Base-by-base conservation (phyloP, 2,329 filamentous ascomycete genomes). In the Ampelomyces quisqualis region DNA sequence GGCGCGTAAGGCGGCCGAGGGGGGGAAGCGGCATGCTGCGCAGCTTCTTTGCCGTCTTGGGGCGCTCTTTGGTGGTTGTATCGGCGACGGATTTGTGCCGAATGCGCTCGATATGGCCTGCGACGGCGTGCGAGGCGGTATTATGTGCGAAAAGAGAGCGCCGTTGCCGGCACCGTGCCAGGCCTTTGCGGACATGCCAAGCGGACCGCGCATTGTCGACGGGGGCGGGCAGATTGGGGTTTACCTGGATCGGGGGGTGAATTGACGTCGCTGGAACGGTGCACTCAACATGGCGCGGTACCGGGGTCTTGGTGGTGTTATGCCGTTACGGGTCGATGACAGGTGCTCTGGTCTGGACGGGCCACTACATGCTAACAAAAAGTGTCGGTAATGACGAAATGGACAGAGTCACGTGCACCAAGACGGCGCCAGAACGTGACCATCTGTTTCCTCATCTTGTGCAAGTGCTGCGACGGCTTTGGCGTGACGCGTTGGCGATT, bases 141-240 rank as follows among this genome's bases (percentile, higher is more conserved):
- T n/a, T n/a, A 66, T 61, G 11, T 58, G 61, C 14, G 60, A 58
- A 42, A 62, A 59, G 21, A 63, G 57, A 51, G 59, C 57, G 55
- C 62, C 63, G 51, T 59, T 65, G 7, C 62, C 63, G 26, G 58
- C 50, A 37, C 60, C 57, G 31, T 61, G 53, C 61, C 63, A 67
- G 55, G 61, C 62, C 54, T 61, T 65, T 40, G 54, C 55, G 30
- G 58, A 54, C 46, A 60, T 49, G 29, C 51, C 48, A 34, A 58
- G 50, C 44, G 59, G 53, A 49, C 57, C 55, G 58, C 65, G 65
- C 67, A 69, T 69, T 42, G 59, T 61, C 54, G 34, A 37, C 38
- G 33, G n/a, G n/a, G n/a, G 40, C 7, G 37, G 49, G 53, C 40
- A 57, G 52, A 55, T 48, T 33, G 23, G 14, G 22, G 27, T 56